Conservation (phyloP, 2,329 filamentous ascomycete species). For the Aspergillus aculeatus region DNA sequence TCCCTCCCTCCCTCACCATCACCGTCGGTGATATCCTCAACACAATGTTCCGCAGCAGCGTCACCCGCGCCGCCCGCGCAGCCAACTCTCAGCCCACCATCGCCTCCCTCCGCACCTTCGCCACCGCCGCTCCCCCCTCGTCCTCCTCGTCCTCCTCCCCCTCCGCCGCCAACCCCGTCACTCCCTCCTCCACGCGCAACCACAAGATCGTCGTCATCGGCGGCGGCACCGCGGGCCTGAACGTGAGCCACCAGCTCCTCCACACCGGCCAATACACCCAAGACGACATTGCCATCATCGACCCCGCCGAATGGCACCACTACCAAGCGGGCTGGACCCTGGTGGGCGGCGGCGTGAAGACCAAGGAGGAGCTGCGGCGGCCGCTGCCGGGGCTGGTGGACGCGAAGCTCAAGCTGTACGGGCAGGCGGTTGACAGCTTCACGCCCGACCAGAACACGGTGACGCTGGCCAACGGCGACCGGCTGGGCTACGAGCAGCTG, state of each 20-base stretch:
- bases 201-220: slow-evolving; percentile 69
- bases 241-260: slow-evolving; percentile 67
- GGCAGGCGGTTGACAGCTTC: slow-evolving; percentile 51
- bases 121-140: slow-evolving; percentile 29
- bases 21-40: neutral
- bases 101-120: slow-evolving; percentile 15
- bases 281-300: slow-evolving; percentile 64
- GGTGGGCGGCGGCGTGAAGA: slow-evolving; percentile 65
- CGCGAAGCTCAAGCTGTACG: slow-evolving; percentile 62
- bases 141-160: slow-evolving; percentile 31
- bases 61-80: slow-evolving; percentile 24
- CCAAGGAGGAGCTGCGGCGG: slow-evolving; percentile 57
- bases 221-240: slow-evolving; percentile 64
- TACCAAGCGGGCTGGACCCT: slow-evolving; percentile 71
- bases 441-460: slow-evolving; percentile 57
- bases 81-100: slow-evolving; percentile 17
- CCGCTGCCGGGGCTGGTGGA: slow-evolving; percentile 55
- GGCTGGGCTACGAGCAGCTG: slow-evolving; percentile 62
- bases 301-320: slow-evolving; percentile 63
- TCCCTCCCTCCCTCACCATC: neutral
- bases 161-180: slow-evolving; percentile 36
- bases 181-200: slow-evolving; percentile 38
- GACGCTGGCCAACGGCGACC: slow-evolving; percentile 56
- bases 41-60: slow-evolving; percentile 28
- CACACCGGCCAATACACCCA: slow-evolving; percentile 55